These are phyloP conservation scores for Ciborinia camelliae DNA, from an alignment of 2,329 filamentous ascomycete genomes.

Conservation along the genomic window DNA sequence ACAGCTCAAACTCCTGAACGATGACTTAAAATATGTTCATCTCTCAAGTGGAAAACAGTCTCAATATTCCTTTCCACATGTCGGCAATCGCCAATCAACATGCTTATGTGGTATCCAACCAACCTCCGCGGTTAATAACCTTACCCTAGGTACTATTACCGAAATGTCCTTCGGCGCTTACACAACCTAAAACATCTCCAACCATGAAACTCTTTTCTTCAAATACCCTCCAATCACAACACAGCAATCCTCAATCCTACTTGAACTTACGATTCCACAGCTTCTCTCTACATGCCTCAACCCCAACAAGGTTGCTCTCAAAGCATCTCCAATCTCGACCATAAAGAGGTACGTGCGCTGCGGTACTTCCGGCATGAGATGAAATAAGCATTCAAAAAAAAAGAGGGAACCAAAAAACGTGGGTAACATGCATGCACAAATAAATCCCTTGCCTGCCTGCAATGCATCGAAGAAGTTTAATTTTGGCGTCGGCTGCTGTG, in stretches of 20 bases:
- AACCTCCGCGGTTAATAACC: neutral
- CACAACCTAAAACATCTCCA: neutral
- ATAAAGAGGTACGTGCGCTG: neutral
- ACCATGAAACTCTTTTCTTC: neutral
- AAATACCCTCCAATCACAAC: neutral
- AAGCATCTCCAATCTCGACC: neutral
- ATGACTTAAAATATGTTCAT: neutral
- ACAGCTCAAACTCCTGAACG: neutral
- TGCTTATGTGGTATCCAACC: neutral
- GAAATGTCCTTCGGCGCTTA: neutral
- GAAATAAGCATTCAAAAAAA: neutral
- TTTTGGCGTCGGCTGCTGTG: neutral
- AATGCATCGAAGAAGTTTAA: neutral
- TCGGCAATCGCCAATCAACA: neutral
- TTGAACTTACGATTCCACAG: neutral
- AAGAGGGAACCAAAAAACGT: neutral
- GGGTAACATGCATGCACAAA: neutral
- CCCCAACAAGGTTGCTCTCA: neutral
- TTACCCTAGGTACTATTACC: too few relatives aligned
- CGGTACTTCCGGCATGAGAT: neutral
- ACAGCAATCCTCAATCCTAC: neutral
- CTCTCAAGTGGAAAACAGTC: neutral
- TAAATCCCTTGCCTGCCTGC: neutral
- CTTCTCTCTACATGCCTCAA: neutral
- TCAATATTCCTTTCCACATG: neutral